These are phyloP conservation scores for Neonectria hederae DNA, from an alignment of 2,329 filamentous ascomycete species.

Conservation along the genomic window DNA sequence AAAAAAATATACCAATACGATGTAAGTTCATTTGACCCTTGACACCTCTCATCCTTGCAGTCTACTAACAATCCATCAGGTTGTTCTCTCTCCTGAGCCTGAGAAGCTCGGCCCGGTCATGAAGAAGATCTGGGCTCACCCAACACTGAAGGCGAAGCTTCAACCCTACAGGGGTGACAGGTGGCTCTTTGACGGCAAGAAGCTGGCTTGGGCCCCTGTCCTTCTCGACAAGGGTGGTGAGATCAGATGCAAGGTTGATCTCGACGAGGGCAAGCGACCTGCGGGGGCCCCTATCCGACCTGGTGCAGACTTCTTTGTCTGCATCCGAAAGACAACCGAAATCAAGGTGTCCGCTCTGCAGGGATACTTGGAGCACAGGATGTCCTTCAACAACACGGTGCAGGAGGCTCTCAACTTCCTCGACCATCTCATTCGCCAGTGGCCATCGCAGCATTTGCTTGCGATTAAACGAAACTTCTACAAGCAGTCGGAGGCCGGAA, in stretches of 20 bases:
- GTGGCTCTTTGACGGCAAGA: constrained; percentile 85
- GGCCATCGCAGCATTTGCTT: constrained; percentile 73
- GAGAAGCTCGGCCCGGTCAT: constrained; percentile 72
- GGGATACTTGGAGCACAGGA: constrained; percentile 70
- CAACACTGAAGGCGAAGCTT: constrained; percentile 65
- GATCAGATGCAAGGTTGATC: constrained; percentile 70
- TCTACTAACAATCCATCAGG: constrained; percentile 53
- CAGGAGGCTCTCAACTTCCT: constrained; percentile 89
- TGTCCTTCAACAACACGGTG: constrained; percentile 71
- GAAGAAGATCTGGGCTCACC: constrained; percentile 79
- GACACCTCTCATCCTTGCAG: neutral
- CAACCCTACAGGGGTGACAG: constrained; percentile 52
- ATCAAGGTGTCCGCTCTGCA: constrained; percentile 75
- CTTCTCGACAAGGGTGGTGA: constrained; percentile 57
- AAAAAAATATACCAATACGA: constrained; percentile 84
- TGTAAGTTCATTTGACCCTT: constrained; percentile 62
- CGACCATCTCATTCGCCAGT: constrained; percentile 86
- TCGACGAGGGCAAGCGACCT: constrained; percentile 72
- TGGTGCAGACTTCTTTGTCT: constrained; percentile 66
- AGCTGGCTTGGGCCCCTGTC: constrained; percentile 77
- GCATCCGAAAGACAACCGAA: constrained; percentile 70
- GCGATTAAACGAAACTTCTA: constrained; percentile 89
- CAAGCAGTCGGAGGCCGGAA: constrained; percentile 58
- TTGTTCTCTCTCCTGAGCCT: constrained; percentile 70
- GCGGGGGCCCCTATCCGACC: constrained; percentile 44